These are phyloP conservation scores for Poa pratensis DNA, from an alignment of 176 grass and related monocot genomes.

Conservation along the genomic window DNA sequence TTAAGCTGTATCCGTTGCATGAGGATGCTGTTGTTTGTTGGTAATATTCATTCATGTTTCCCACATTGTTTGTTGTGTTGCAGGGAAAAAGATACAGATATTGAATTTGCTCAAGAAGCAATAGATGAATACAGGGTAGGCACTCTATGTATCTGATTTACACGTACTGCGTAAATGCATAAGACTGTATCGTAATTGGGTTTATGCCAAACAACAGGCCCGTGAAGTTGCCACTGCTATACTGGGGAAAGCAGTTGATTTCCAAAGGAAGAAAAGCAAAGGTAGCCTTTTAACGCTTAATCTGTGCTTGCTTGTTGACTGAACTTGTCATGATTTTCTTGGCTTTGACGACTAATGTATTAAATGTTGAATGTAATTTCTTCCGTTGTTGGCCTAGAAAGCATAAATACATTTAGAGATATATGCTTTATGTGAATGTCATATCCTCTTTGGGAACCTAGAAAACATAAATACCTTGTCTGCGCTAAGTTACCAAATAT, in stretches of 20 bases:
- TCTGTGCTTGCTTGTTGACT: conserved; percentile 25
- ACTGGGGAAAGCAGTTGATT: conserved; percentile 94
- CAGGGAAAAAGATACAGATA: conserved; percentile 99
- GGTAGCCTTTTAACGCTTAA: conserved; percentile 41
- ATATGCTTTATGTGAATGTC: conserved; percentile 23
- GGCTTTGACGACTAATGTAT: conserved; percentile 2
- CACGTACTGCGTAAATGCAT: conserved; percentile 8
- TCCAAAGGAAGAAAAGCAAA: conserved; percentile 96
- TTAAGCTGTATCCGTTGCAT: conserved; percentile 20
- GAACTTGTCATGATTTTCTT: conserved; percentile 7
- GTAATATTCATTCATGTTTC: neutral
- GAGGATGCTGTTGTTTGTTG: conserved; percentile 8
- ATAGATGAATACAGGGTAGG: conserved; percentile 97
- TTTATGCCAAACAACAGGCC: conserved; percentile 56
- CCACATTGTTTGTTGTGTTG: conserved; percentile 40
- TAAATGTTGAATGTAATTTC: neutral
- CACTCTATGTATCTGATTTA: conserved; percentile 30
- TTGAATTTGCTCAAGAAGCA: conserved; percentile 99
- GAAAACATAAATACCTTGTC: conserved; percentile 24
- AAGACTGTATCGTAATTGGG: conserved; percentile 34
- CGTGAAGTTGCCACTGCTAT: conserved; percentile 78
- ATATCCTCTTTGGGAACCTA: conserved; percentile 21
- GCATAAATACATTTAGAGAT: conserved; percentile 17
- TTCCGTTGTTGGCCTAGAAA: conserved; percentile 20
- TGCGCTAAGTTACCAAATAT: conserved; percentile 17